A percentile compares a stretch with the other conserved stretches of the same genome.
These are phyloP conservation scores for Eucalyptus brandiana DNA, from an alignment of 345 rosid genomes.

Conservation along the genomic window DNA sequence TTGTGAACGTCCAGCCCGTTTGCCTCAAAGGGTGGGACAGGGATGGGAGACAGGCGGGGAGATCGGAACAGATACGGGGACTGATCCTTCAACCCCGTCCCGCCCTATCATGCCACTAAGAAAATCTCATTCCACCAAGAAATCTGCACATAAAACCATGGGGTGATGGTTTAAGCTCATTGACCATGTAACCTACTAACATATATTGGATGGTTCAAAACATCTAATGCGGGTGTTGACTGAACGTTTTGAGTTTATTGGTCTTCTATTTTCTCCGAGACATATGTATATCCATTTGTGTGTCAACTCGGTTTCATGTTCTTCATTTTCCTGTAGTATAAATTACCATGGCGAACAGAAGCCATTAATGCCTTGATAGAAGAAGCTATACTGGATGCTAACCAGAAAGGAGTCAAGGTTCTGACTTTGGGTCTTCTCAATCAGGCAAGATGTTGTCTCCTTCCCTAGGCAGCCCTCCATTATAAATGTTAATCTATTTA, in stretches of 20 bases:
- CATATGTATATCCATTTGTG: not conserved
- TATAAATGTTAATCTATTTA: not conserved
- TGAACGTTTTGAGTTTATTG: not conserved
- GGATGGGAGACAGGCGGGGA: no score
- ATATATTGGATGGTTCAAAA: not conserved
- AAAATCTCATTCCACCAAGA: not conserved
- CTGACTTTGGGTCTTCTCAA: not conserved
- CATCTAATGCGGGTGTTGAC: no score
- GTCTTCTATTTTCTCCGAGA: not conserved
- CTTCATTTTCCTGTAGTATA: not conserved
- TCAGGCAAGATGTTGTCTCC: constrained; percentile 8
- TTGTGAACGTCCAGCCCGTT: no score
- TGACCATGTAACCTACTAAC: not conserved
- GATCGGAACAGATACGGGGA: no score
- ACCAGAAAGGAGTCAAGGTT: no score
- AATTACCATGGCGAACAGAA: not conserved
- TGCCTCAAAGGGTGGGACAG: no score
- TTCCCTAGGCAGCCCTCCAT: no score
- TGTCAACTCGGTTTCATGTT: not conserved
- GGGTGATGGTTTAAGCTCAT: no score
- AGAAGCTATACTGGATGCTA: constrained; percentile 25
- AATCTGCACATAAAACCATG: no score
- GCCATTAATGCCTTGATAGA: constrained; percentile 16
- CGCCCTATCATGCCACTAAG: no score
- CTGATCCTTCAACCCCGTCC: no score